phyloP scores from a whole-genome alignment of 495 filamentous ascomycete genomes.

The Patellaria atrata region DNA sequence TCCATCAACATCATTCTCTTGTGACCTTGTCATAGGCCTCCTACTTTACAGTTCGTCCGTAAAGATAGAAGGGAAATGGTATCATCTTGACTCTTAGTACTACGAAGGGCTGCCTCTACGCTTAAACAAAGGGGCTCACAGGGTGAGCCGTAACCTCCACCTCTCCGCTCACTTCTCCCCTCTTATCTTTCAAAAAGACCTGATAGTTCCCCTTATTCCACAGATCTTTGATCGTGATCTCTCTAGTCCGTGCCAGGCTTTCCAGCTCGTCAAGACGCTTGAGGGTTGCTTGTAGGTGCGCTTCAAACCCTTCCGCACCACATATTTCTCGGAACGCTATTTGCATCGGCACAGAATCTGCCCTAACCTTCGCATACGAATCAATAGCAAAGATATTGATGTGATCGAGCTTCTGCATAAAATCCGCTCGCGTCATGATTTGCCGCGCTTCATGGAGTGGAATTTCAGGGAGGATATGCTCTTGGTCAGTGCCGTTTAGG shows the following conservation, averaged over 20 bases:
- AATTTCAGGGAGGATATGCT: constrained; percentile 64
- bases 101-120: too few species aligned
- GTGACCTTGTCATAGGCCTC: too few species aligned
- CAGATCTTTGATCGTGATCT: constrained; percentile 72
- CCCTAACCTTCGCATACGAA: constrained; percentile 67
- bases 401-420: constrained; percentile 77
- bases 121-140: too few species aligned
- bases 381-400: constrained; percentile 90
- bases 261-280: constrained; percentile 76
- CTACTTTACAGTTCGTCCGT: too few species aligned
- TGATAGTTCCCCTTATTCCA: constrained; percentile 63
- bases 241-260: constrained; percentile 77
- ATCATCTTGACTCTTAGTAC: too few species aligned
- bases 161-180: too few species aligned
- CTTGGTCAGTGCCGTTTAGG: constrained; percentile 44
- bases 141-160: too few species aligned
- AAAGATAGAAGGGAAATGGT: too few species aligned
- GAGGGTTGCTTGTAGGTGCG: constrained; percentile 65
- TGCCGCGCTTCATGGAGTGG: constrained; percentile 68
- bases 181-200: constrained; percentile 39
- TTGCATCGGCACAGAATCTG: constrained; percentile 89
- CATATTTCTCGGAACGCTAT: constrained; percentile 74
- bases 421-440: constrained; percentile 87
- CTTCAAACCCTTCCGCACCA: constrained; percentile 49
- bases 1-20: too few species aligned